Conservation (phyloP, 192 early-diverging fungal species). For the Rhizophagus clarus region DNA sequence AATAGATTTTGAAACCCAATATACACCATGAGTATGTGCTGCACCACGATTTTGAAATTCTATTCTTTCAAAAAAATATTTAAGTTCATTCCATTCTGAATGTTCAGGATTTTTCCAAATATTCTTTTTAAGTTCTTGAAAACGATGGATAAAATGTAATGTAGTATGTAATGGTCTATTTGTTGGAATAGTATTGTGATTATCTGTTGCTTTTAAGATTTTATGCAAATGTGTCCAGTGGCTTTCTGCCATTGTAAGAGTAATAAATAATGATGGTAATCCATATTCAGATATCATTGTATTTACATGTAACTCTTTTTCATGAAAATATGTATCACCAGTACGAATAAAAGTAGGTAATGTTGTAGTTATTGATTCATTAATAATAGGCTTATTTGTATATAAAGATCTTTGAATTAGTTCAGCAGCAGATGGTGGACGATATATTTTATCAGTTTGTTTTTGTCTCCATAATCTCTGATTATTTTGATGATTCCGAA, state of each 20-base stretch:
- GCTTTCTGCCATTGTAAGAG: too few species aligned
- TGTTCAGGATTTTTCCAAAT: neutral
- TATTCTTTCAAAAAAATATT: neutral
- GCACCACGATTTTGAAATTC: slow-evolving; percentile 19
- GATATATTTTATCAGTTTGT: neutral
- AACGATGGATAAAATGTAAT: neutral
- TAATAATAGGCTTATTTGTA: neutral
- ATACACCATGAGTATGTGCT: neutral
- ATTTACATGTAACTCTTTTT: too few species aligned
- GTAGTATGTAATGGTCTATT: slow-evolving; percentile 10
- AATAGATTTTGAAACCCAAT: neutral
- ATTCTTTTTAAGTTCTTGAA: neutral
- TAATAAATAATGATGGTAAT: too few species aligned
- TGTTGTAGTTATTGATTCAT: neutral
- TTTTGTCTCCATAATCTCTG: too few species aligned
- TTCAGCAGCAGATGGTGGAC: neutral
- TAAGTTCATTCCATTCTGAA: neutral
- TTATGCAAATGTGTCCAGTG: neutral
- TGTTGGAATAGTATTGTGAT: neutral
- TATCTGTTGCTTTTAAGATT: neutral
- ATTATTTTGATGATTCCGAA: too few species aligned
- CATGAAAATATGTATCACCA: too few species aligned
- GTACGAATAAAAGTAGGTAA: too few species aligned
- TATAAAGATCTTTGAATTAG: neutral
- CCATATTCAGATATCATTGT: too few species aligned